Evolutionary conservation across 345 rosid species (phyloP).

Genomic region (Cardamine chenopodiifolia): DNA sequence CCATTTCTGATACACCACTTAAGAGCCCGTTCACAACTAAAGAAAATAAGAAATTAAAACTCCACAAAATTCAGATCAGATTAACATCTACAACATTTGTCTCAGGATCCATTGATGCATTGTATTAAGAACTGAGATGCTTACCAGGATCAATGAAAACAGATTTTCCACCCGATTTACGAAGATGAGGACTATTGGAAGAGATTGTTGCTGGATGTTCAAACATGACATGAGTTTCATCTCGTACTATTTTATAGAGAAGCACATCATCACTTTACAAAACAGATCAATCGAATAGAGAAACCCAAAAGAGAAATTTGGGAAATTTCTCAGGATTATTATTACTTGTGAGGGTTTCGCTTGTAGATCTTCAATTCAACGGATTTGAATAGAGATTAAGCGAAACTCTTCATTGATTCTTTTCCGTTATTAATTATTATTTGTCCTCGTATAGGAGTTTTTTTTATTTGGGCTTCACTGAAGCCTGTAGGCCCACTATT

Average conservation of each 20-base stretch:
- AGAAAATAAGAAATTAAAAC: not conserved
- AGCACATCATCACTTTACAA: not conserved
- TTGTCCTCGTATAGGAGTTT: too few relatives aligned
- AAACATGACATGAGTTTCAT: constrained; percentile 54
- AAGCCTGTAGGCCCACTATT: too few relatives aligned
- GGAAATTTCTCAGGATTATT: not conserved
- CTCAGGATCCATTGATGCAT: constrained; percentile 29
- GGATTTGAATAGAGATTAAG: constrained; percentile 41
- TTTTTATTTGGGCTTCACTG: too few relatives aligned
- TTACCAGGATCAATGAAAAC: constrained; percentile 66
- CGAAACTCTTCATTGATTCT: not conserved
- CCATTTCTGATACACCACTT: constrained; percentile 49
- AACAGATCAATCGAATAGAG: constrained; percentile 8
- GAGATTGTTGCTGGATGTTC: constrained; percentile 57
- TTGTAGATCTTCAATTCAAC: constrained; percentile 37
- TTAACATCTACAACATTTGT: constrained; percentile 11
- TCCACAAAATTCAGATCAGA: constrained; percentile 1
- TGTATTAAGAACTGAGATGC: not conserved
- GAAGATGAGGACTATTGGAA: constrained; percentile 71
- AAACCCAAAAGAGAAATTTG: constrained; percentile 4
- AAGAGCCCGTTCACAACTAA: constrained; percentile 46
- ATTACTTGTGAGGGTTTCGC: constrained; percentile 11
- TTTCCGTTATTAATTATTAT: too few relatives aligned
- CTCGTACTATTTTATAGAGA: not conserved
- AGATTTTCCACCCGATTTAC: constrained; percentile 77